These are phyloP conservation scores for Exophiala mesophila DNA, from an alignment of 2,329 filamentous ascomycete species.

Conservation along the genomic window DNA sequence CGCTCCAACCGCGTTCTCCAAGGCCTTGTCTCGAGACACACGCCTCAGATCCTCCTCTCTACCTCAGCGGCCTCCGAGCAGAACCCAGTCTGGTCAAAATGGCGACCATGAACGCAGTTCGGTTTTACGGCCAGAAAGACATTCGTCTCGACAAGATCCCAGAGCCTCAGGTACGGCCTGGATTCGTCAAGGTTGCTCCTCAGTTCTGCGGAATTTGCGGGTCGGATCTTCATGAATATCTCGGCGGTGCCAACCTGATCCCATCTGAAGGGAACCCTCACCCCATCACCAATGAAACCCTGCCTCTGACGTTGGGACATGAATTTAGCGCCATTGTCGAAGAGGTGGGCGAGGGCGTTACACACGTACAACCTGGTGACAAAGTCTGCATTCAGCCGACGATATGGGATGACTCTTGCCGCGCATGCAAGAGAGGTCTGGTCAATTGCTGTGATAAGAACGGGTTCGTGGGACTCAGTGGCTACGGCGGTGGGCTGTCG, in stretches of 20 bases:
- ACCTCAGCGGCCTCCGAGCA: too few relatives aligned
- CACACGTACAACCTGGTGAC: conserved; percentile 45
- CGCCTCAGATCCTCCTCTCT: too few relatives aligned
- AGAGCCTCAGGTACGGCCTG: conserved; percentile 35
- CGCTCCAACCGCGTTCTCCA: too few relatives aligned
- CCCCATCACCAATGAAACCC: conserved; percentile 49
- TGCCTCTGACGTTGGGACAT: conserved; percentile 51
- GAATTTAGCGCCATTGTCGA: conserved; percentile 51
- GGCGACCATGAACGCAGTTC: conserved; percentile 42
- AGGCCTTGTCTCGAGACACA: too few relatives aligned
- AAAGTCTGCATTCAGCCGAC: conserved; percentile 49
- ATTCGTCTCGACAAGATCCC: conserved; percentile 41
- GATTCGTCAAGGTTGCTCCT: conserved; percentile 37
- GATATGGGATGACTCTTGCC: conserved; percentile 51
- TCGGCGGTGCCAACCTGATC: conserved; percentile 45
- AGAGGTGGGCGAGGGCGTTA: conserved; percentile 48
- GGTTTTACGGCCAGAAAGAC: conserved; percentile 43
- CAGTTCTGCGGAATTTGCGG: conserved; percentile 32
- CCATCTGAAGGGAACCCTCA: conserved; percentile 45
- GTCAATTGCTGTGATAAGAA: conserved; percentile 53
- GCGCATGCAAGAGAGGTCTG: conserved; percentile 47
- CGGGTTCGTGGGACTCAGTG: conserved; percentile 50
- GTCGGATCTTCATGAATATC: conserved; percentile 43
- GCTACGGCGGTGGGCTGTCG: conserved; percentile 49
- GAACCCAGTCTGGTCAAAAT: too few relatives aligned